phyloP scores from a whole-genome alignment of 768 basidiomycete species.

The Mycena haematopus region DNA sequence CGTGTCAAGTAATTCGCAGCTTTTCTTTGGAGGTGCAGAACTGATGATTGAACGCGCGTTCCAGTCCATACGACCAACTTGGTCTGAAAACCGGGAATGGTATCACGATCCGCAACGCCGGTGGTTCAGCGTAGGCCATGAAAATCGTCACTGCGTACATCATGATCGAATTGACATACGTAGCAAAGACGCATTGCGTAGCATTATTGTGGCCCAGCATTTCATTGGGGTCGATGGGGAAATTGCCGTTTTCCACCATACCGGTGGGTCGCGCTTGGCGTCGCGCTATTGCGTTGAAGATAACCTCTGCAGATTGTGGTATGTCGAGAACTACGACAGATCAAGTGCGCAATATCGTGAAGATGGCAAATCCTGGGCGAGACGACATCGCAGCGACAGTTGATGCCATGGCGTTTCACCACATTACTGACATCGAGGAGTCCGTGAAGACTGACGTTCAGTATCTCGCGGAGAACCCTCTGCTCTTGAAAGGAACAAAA shows the following conservation, averaged over 20 bases:
- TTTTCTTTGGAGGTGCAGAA: neutral
- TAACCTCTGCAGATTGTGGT: slow-evolving; percentile 45
- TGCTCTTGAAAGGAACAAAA: slow-evolving; percentile 46
- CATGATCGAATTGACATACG: neutral
- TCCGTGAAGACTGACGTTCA: slow-evolving; percentile 52
- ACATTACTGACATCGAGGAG: slow-evolving; percentile 47
- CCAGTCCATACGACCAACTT: slow-evolving; percentile 49
- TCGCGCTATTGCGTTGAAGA: no score
- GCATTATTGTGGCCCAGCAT: slow-evolving; percentile 59
- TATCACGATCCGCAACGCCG: slow-evolving; percentile 60
- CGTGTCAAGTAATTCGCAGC: slow-evolving; percentile 48
- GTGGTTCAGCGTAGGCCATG: slow-evolving; percentile 50
- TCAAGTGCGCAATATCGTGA: slow-evolving; percentile 45
- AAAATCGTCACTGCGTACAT: neutral
- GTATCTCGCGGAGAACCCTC: slow-evolving; percentile 48
- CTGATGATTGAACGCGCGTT: neutral
- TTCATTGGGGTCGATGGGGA: slow-evolving; percentile 53
- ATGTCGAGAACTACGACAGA: slow-evolving; percentile 55
- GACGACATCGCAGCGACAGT: slow-evolving; percentile 36
- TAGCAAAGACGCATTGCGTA: slow-evolving; percentile 56
- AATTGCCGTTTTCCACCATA: slow-evolving; percentile 61
- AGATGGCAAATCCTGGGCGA: slow-evolving; percentile 34
- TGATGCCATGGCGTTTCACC: slow-evolving; percentile 48
- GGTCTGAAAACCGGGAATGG: slow-evolving; percentile 58
- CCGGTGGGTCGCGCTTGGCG: slow-evolving; percentile 11